Conservation (phyloP, 345 rosid species). For the Carallia brachiata region DNA sequence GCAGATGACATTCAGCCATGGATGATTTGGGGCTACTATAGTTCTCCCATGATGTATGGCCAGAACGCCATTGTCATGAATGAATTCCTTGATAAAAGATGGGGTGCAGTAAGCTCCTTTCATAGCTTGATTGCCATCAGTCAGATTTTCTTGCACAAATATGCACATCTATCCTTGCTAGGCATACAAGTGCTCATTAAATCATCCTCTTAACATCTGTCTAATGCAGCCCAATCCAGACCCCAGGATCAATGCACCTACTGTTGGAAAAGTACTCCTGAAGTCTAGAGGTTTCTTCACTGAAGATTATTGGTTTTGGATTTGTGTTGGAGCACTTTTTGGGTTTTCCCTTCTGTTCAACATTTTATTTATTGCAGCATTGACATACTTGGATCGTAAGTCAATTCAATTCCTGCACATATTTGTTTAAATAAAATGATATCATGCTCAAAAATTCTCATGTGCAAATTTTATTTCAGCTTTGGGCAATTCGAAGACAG, state of each 20-base stretch:
- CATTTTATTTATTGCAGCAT: constrained; percentile 58
- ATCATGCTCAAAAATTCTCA: constrained; percentile 5
- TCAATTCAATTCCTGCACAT: constrained; percentile 8
- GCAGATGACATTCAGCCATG: constrained; percentile 66
- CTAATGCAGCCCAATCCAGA: constrained; percentile 51
- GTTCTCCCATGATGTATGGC: constrained; percentile 97
- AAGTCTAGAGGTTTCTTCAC: constrained; percentile 64
- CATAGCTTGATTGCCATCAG: background rate
- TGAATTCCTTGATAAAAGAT: constrained; percentile 81
- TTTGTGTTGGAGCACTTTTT: constrained; percentile 67
- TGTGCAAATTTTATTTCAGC: constrained; percentile 43
- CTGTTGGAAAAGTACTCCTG: constrained; percentile 68
- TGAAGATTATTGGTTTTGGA: constrained; percentile 75
- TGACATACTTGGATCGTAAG: no score
- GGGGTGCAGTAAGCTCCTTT: constrained; percentile 56
- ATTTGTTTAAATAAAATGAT: background rate
- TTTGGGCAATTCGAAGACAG: constrained; percentile 50
- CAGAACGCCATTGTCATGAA: constrained; percentile 85
- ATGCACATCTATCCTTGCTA: background rate
- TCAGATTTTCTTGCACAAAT: background rate
- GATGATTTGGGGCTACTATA: constrained; percentile 87
- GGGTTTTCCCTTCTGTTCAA: constrained; percentile 79
- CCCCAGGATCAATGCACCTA: constrained; percentile 41
- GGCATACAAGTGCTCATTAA: background rate
- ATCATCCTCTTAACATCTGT: constrained; percentile 14